Evolutionary conservation across 495 filamentous ascomycete species (phyloP), one percentile per base, ranked within the genome.

Genomic region (Penicillium cosmopolitanum): DNA sequence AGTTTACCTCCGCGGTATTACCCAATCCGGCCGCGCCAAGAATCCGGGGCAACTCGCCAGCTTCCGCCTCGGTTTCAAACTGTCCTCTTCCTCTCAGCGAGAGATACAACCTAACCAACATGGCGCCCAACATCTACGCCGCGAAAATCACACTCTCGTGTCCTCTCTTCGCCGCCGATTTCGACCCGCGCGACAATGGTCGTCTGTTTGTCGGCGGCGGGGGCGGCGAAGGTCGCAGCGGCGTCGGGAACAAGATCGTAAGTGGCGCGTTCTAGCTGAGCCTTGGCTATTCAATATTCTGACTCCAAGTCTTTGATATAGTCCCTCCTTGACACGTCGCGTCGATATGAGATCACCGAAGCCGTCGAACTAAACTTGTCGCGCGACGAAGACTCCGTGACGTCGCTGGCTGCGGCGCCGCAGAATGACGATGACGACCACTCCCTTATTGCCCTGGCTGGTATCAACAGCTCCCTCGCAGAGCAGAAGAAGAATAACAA

Each of bases 201-300:
- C 84, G 84, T 50, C 78, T 97, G 31, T 76, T 96, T 9, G 91
- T 97, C n/a, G 94, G 87, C 36, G 94, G 95, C 28, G 95, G 95
- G 50, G 94, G 94, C 59, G 94, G 94, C 18, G 87, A 92, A 67
- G 86, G 89, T 40, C 85, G 87, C 56, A 95, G 83, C 67, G 95
- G 93, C 48, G 91, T 97, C 35, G 85, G 86, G 31, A 98, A 97
- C 74, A 94, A 93, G 75, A 92, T 98, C 71, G 91, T 89, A 70
- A 77, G 84, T 78, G 33, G 53, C 58, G 51, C 60, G 23, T 46
- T 54, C 47, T 48, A 53, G 51, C 44, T 52, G 8, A 33, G 9
- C 23, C 21, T 18, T 47, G 25, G n/a, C 42, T 19, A 44, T 3
- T 16, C 15, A 12, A 51, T 21, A 42, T 43, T 51, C 28, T 59